Evolutionary conservation across 495 filamentous ascomycete genomes (phyloP).

Genomic region (Penicillium maclennaniae): DNA sequence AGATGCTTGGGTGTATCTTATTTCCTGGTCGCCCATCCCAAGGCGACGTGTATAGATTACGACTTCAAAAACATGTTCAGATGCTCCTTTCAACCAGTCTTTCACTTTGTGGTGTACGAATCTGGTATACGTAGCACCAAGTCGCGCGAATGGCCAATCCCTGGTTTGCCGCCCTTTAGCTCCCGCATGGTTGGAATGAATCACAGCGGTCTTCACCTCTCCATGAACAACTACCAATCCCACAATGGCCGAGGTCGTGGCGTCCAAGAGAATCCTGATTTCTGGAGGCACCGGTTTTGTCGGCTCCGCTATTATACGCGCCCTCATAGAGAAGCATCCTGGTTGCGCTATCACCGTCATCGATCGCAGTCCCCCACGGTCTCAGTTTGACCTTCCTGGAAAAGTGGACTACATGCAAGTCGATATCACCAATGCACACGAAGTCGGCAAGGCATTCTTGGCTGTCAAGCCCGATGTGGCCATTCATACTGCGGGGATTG

Average conservation of each 20-base stretch:
- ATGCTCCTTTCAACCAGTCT: neutral
- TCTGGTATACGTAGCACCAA: neutral
- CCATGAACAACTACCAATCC: neutral
- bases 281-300: constrained; percentile 55
- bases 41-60: constrained; percentile 29
- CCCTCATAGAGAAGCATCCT: constrained; percentile 40
- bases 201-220: neutral
- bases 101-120: neutral
- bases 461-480: constrained; percentile 38
- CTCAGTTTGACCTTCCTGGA: constrained; percentile 28
- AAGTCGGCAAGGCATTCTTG: constrained; percentile 29
- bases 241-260: constrained; percentile 10
- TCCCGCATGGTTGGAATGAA: neutral
- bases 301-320: constrained; percentile 41
- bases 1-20: constrained; percentile 29
- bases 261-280: constrained; percentile 40
- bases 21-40: constrained; percentile 15
- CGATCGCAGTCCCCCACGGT: constrained; percentile 35
- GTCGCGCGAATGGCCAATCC: constrained; percentile 10
- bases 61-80: constrained; percentile 24
- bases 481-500: constrained; percentile 45
- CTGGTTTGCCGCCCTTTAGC: neutral
- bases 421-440: constrained; percentile 33
- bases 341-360: constrained; percentile 42
- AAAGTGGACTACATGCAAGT: constrained; percentile 31